phyloP scores from a whole-genome alignment of 2,329 filamentous ascomycete genomes.

The Ciborinia camelliae region DNA sequence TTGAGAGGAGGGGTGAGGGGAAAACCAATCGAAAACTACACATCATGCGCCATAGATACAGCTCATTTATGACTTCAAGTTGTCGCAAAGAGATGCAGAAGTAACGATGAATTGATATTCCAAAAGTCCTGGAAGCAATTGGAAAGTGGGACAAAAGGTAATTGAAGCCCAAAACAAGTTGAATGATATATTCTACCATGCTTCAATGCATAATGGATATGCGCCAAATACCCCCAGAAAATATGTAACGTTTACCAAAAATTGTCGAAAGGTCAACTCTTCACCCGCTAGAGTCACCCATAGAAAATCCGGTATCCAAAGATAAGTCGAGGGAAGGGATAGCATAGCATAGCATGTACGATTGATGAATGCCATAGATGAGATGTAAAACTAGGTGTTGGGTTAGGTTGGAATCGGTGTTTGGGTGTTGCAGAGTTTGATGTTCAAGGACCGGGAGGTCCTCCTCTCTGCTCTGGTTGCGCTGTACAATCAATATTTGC shows the following conservation, averaged over 20 bases:
- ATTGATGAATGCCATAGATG: constrained; percentile 1
- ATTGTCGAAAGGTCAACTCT: neutral
- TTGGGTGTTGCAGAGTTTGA: neutral
- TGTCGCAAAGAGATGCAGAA: too few relatives aligned
- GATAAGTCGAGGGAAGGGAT: neutral
- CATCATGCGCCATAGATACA: constrained; percentile 86
- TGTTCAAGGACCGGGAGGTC: neutral
- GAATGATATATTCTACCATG: neutral
- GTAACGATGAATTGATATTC: constrained; percentile 72
- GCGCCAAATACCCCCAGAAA: neutral
- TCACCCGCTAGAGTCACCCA: neutral
- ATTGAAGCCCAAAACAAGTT: neutral
- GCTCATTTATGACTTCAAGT: constrained; percentile 84
- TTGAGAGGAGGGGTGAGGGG: constrained; percentile 38
- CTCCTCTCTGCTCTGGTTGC: constrained; percentile 7
- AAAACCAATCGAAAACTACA: constrained; percentile 80
- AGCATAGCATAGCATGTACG: neutral
- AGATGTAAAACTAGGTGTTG: neutral
- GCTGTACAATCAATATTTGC: neutral
- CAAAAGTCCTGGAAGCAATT: constrained; percentile 63
- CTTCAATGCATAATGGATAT: neutral
- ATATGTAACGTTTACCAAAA: neutral
- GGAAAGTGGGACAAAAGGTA: too few relatives aligned
- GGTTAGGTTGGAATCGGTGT: neutral
- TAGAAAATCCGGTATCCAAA: neutral